Conservation (phyloP, 1,139 yeast species). For the Lodderomyces jiufengensis region DNA sequence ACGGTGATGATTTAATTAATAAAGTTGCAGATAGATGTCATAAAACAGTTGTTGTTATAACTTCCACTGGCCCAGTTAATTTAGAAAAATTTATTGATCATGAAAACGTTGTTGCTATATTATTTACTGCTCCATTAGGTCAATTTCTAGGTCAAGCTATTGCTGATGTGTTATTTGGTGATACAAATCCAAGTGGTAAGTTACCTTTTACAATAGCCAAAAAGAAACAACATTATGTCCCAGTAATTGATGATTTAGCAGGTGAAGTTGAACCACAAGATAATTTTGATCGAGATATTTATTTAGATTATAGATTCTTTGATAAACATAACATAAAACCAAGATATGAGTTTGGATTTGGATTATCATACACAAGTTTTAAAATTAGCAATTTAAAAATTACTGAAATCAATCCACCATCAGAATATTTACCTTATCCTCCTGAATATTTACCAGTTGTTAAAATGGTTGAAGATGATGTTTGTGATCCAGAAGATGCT, state of each 20-base stretch:
- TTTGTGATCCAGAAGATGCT: slow-evolving; percentile 56
- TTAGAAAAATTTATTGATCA: slow-evolving; percentile 58
- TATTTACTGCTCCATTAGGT: slow-evolving; percentile 57
- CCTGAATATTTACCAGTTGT: slow-evolving; percentile 43
- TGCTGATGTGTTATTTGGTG: slow-evolving; percentile 51
- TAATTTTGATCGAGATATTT: slow-evolving; percentile 45
- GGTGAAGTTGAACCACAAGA: slow-evolving; percentile 44
- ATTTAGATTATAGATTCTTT: slow-evolving; percentile 54
- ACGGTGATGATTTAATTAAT: slow-evolving; percentile 53
- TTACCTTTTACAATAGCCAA: slow-evolving; percentile 63
- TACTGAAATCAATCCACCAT: slow-evolving; percentile 40
- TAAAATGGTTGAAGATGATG: slow-evolving; percentile 41
- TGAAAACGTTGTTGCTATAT: slow-evolving; percentile 54
- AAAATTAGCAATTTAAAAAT: slow-evolving; percentile 38
- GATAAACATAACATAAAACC: slow-evolving; percentile 56
- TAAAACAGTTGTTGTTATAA: slow-evolving; percentile 56
- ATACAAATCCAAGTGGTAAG: slow-evolving; percentile 57
- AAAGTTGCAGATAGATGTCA: slow-evolving; percentile 45
- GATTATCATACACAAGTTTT: slow-evolving; percentile 54
- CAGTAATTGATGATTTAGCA: slow-evolving; percentile 41
- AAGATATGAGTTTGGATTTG: slow-evolving; percentile 60
- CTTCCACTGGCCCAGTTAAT: slow-evolving; percentile 58
- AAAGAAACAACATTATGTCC: slow-evolving; percentile 51
- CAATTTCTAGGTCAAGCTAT: slow-evolving; percentile 46
- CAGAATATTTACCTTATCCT: slow-evolving; percentile 49